Conservation (phyloP, 208 protist genomes). For the Wallacemonas sp. region DNA sequence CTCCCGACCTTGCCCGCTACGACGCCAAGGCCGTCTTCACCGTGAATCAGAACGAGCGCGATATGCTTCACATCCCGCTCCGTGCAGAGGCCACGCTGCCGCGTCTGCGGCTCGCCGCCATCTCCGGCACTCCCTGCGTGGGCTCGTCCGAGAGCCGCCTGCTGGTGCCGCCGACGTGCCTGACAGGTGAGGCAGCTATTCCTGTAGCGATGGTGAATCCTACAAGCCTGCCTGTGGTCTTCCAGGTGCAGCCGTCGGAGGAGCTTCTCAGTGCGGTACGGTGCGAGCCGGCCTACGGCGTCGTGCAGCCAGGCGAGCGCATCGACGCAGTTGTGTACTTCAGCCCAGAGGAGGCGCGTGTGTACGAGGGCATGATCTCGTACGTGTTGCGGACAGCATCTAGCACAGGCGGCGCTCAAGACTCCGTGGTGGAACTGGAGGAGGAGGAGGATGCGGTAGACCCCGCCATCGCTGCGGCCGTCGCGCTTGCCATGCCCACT, state of each 20-base stretch:
- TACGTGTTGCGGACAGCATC: slow-evolving; percentile 39
- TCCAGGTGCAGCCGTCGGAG: slow-evolving; percentile 47
- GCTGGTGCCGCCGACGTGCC: slow-evolving; percentile 70
- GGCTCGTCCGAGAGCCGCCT: slow-evolving; percentile 36
- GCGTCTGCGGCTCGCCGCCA: slow-evolving; percentile 22
- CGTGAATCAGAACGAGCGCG: slow-evolving; percentile 37
- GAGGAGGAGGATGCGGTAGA: no score
- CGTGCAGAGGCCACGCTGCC: slow-evolving; percentile 58
- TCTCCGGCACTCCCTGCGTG: slow-evolving; percentile 26
- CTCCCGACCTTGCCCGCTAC: slow-evolving; percentile 42
- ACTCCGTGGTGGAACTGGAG: neutral
- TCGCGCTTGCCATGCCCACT: slow-evolving; percentile 2
- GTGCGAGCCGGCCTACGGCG: slow-evolving; percentile 59
- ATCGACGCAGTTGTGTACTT: slow-evolving; percentile 55
- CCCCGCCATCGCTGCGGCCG: slow-evolving; percentile 9
- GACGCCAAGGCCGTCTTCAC: slow-evolving; percentile 38
- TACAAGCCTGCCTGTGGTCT: slow-evolving; percentile 68
- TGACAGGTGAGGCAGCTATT: slow-evolving; percentile 60
- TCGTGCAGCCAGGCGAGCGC: slow-evolving; percentile 51
- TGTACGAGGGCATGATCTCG: slow-evolving; percentile 59
- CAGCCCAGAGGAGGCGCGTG: slow-evolving; percentile 43
- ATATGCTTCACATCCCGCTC: slow-evolving; percentile 44
- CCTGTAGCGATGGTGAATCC: slow-evolving; percentile 72
- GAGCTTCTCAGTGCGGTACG: slow-evolving; percentile 44
- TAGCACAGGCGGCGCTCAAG: neutral